These are phyloP conservation scores for Hibiscus syriacus DNA, from an alignment of 345 rosid genomes.

Conservation along the genomic window DNA sequence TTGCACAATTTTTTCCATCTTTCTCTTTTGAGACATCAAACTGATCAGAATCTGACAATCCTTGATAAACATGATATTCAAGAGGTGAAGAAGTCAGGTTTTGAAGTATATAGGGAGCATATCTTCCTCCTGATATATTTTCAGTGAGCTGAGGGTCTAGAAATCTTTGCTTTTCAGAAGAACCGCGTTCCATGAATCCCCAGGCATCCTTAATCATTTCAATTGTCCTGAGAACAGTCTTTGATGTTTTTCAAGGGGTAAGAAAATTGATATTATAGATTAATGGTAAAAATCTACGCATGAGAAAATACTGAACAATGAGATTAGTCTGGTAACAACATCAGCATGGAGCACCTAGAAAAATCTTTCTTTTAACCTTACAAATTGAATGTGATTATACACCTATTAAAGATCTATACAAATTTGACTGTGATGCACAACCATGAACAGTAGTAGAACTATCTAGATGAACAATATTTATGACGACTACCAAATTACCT, in stretches of 20 bases:
- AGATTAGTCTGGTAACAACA: background rate
- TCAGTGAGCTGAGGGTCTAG: conserved; percentile 26
- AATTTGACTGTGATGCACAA: background rate
- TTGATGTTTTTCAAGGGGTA: background rate
- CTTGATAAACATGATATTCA: conserved; percentile 52
- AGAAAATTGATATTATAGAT: background rate
- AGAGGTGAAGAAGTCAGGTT: conserved; percentile 83
- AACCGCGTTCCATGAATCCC: conserved; percentile 34
- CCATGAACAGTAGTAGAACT: background rate
- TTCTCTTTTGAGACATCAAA: conserved; percentile 33
- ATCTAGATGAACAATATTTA: background rate
- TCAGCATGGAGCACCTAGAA: background rate
- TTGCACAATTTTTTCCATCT: conserved; percentile 43
- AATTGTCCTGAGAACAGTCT: conserved; percentile 71
- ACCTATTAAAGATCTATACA: background rate
- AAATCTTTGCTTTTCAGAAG: conserved; percentile 31
- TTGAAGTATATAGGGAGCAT: conserved; percentile 86
- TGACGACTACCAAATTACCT: background rate
- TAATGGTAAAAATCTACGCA: background rate
- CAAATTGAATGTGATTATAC: background rate
- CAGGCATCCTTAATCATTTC: conserved; percentile 69
- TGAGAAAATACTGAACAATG: background rate
- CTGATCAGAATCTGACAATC: conserved; percentile 33
- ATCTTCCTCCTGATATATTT: conserved; percentile 43
- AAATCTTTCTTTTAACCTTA: background rate